Evolutionary conservation across 495 filamentous ascomycete genomes (phyloP), one percentile per base, ranked within the genome.

Genomic region (Apiosordaria backusii): DNA sequence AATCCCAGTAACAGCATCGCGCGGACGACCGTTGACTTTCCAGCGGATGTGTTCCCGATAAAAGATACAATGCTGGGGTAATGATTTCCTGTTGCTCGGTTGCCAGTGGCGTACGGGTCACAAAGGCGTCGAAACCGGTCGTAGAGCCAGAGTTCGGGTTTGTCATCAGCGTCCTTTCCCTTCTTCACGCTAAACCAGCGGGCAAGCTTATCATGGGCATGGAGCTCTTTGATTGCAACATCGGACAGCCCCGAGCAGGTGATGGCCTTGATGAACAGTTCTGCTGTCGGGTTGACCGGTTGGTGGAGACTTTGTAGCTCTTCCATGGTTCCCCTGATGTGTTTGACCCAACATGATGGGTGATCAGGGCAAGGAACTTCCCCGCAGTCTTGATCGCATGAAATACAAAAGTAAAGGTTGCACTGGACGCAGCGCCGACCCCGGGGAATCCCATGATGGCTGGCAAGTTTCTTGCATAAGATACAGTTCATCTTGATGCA

Each of bases 51-150:
- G 23, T 50, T 64, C 9, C 62, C 62, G 16, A 64, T 64, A 24
- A 64, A 64, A 3, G 62, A 64, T n/a, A 64, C 52, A 40, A 64
- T 55, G 22, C 50, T 64, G 9, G 62, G 62, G 19, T 55, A 64
- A 22, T 57, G 50, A 22, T 64, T 54, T 22, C 4, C 50, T 2
- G 62, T 57, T 2, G 22, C 52, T 19, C 50, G 23, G 24, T 64
- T 64, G 3, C 62, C 62, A 5, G 50, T 64, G 15, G 2, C 2
- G 1, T 64, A 16, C 3, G 62, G 50, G 50, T 57, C 62, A 19
- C 62, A 64, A 13, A 64, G 50, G 15, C 62, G 19, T 25, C 10
- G 52, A 50, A 64, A 64, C 4, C 62, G 62, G 27, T 64, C 62
- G 26, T 64, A 64, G 4, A 64, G 62, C 62, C 62, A 64, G 13